Evolutionary conservation across 495 filamentous ascomycete species (phyloP).

Genomic region (Xylaria nigripes): DNA sequence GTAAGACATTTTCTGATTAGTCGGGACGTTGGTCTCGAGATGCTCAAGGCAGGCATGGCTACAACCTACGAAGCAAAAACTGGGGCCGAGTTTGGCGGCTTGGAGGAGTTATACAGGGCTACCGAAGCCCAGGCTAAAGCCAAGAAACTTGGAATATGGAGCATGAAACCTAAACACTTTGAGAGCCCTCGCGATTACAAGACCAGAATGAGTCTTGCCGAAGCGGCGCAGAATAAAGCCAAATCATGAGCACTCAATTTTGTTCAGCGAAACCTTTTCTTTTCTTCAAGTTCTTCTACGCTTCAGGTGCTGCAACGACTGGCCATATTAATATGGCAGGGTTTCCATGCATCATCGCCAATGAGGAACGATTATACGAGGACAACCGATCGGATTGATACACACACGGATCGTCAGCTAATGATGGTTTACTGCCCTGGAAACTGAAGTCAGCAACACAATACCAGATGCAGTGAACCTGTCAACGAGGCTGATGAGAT

Average conservation of each 20-base stretch:
- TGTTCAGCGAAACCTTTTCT: neutral
- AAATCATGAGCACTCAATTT: constrained; percentile 11
- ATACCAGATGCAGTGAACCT: neutral
- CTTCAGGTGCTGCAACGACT: neutral
- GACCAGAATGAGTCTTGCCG: constrained; percentile 43
- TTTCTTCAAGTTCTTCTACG: too few relatives aligned
- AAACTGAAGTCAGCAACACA: neutral
- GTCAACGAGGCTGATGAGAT: neutral
- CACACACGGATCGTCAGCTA: neutral
- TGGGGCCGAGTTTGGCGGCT: constrained; percentile 77
- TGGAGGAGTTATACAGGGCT: constrained; percentile 55
- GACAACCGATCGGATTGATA: neutral
- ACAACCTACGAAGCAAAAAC: constrained; percentile 87
- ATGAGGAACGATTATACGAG: neutral
- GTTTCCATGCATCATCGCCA: neutral
- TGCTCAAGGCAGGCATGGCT: constrained; percentile 76
- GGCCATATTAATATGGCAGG: neutral
- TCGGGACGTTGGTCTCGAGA: constrained; percentile 78
- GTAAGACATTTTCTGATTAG: constrained; percentile 58
- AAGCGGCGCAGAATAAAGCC: constrained; percentile 22
- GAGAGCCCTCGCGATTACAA: constrained; percentile 89
- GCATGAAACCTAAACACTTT: constrained; percentile 42
- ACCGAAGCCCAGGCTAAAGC: constrained; percentile 65
- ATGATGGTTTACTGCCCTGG: neutral
- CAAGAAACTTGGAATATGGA: constrained; percentile 71